Evolutionary conservation across 1,284 basidiomycete species (phyloP), one percentile per base, ranked within the genome.

Genomic region (Microbotryum intermedium): DNA sequence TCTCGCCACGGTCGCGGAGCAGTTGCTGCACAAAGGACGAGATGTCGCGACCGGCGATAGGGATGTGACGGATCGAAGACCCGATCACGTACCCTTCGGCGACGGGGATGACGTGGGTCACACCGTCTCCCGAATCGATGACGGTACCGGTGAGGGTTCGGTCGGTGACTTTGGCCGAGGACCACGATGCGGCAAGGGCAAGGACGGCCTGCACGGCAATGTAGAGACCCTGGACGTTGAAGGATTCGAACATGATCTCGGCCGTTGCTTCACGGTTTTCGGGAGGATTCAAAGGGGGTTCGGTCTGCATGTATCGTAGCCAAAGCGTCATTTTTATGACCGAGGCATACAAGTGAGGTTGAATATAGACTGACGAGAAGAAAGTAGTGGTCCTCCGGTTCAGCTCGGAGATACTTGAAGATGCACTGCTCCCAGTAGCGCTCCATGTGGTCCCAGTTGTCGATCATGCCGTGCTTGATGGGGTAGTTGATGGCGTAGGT

Each of bases 381-480:
- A 75, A 97, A 97, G 76, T 97, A 90, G 76, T 98, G 95, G 77
- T 98, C 95, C 77, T 98, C 95, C 16, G 95, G 95, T 77, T 99
- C 95, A 16, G 93, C 93, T 61, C 94, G 83, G 64, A 99, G 81
- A 78, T 98, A 98, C 79, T 98, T 98, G 85, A 99, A 99, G 82
- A 98, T 98, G 69, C 88, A 91, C 79, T 98, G 94, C 76, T 97
- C 93, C 95, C 94, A 98, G 57, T 68, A 98, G 11, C 95, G 81
- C 76, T 98, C 95, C 95, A 99, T 99, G 72, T 95, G 85, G 77
- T 98, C 95, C 95, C 95, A 99, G 74, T 98, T 97, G 69, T 98
- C 95, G 73, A 98, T 97, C 84, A 91, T 86, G 44, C 95, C 95
- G 74, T 99, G 95, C 58, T 89, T 84, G 73, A 98, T 97, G 25